Base-by-base conservation (phyloP, 345 rosid species). In the Erucastrum elatum region DNA sequence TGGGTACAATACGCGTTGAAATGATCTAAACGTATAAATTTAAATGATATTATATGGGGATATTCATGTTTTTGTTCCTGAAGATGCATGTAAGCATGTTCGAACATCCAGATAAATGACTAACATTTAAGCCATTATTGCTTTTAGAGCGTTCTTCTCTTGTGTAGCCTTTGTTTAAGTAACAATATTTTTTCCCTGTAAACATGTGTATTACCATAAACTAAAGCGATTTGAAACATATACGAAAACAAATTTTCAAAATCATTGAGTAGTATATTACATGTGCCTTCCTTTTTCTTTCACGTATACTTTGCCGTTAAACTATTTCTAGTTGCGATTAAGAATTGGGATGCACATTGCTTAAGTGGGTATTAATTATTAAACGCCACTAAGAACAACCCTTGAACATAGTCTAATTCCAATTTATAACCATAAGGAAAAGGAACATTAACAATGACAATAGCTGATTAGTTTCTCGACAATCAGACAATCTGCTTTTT, bases 371-470 rank as follows among this genome's bases (percentile, higher is more conserved):
- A 75, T 55, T 55, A 64, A 49, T 49, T 49, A 49, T 49, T 13
- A 13, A 49, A 49, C 17, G 56, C 56, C 56, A 49, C 56, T 49
- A 49, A 46, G 15, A 49, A 70, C 41, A 80, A 33, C 66, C 76
- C 27, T 59, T 71, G 76, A 75, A 71, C 79, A 26, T 70, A 75
- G 80, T 35, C 79, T 65, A 65, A 15, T 59, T 80, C 60, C 71
- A 15, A 70, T 64, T 33, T 33, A 41, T 65, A 53, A 49, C 25
- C 39, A 62, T 3, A 69, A 68, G 25, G 60, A 49, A 66, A 33
- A 74, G 5, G 39, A 80, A 75, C 80, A 70, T 55, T 56, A 80
- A 75, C 73, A 75, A 67, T 71, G 75, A 68, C 78, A 65, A 9
- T 62, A 58, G 72, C 56, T 70, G 17, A 35, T 33, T 64, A 64